These are phyloP conservation scores for Novymonas esmeraldas DNA, from an alignment of 208 protist species.

Conservation along the genomic window DNA sequence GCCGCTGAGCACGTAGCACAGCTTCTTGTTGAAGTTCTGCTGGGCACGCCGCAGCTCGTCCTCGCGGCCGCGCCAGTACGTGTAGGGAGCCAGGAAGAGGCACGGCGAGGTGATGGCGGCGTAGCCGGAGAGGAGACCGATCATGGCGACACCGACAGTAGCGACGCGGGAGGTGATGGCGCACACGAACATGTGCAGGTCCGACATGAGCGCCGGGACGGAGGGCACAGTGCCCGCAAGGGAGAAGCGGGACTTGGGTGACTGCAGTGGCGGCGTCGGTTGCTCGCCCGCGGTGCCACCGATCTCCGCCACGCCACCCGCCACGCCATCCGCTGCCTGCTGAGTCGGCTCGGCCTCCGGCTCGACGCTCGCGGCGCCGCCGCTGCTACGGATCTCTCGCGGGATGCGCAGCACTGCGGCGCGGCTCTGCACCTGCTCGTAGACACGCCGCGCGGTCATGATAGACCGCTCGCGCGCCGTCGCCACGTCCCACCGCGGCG, in stretches of 20 bases:
- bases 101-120: constrained; percentile 69
- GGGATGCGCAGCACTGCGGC: constrained; percentile 17
- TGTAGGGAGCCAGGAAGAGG: constrained; percentile 43
- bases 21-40: constrained; percentile 48
- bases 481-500: neutral
- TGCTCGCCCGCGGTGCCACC: neutral
- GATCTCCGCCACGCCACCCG: neutral
- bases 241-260: neutral
- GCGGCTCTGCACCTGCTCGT: constrained; percentile 14
- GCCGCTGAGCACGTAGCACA: constrained; percentile 59
- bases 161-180: constrained; percentile 40
- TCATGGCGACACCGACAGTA: constrained; percentile 54
- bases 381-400: constrained; percentile 11
- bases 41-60: constrained; percentile 35
- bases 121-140: constrained; percentile 75
- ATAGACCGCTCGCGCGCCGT: neutral
- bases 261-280: neutral
- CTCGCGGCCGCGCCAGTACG: constrained; percentile 39
- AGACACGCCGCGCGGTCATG: neutral
- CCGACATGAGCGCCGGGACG: neutral
- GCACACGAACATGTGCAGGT: constrained; percentile 16
- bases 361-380: neutral
- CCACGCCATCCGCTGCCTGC: neutral
- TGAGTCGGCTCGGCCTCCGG: neutral
- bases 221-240: neutral